These are phyloP conservation scores for Clarireedia monteithiana DNA, from an alignment of 2,329 filamentous ascomycete species.

Conservation along the genomic window DNA sequence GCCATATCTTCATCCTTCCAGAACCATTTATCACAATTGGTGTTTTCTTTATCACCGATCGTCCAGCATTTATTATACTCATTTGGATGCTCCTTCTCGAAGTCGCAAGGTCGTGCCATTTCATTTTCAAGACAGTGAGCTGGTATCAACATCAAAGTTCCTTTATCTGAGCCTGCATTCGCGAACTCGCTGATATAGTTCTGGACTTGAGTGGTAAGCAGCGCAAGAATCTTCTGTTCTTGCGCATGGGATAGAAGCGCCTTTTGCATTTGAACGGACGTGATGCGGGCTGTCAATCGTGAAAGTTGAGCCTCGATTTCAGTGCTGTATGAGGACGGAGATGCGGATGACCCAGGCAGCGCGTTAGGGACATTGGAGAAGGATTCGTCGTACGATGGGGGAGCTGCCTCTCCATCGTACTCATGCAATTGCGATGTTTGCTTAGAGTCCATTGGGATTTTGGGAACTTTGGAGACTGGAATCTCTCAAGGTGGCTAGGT, in stretches of 20 bases:
- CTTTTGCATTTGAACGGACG: conserved; percentile 16
- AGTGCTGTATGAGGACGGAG: conserved; percentile 16
- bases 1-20: conserved; percentile 25
- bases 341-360: conserved; percentile 2
- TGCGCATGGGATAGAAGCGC: conserved; percentile 18
- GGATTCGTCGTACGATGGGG: conserved; percentile 19
- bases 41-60: conserved; percentile 17
- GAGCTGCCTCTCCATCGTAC: conserved; percentile 15
- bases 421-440: conserved; percentile 4
- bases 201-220: conserved; percentile 24
- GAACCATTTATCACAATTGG: conserved; percentile 16
- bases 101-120: conserved; percentile 20
- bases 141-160: conserved; percentile 24
- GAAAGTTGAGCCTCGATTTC: conserved; percentile 23
- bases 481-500: no score
- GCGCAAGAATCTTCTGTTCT: conserved; percentile 22
- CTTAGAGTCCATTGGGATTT: conserved; percentile 19
- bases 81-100: conserved; percentile 17
- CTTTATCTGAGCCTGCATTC: conserved; percentile 17
- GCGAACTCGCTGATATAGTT: conserved; percentile 23
- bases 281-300: conserved; percentile 19
- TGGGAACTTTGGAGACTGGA: no score
- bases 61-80: conserved; percentile 18
- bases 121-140: conserved; percentile 15
- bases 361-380: conserved; percentile 8